A percentile compares a stretch with the other conserved stretches of the same genome.
Conservation (phyloP, 2,329 filamentous ascomycete genomes). For the Teratosphaeria nubilosa region DNA sequence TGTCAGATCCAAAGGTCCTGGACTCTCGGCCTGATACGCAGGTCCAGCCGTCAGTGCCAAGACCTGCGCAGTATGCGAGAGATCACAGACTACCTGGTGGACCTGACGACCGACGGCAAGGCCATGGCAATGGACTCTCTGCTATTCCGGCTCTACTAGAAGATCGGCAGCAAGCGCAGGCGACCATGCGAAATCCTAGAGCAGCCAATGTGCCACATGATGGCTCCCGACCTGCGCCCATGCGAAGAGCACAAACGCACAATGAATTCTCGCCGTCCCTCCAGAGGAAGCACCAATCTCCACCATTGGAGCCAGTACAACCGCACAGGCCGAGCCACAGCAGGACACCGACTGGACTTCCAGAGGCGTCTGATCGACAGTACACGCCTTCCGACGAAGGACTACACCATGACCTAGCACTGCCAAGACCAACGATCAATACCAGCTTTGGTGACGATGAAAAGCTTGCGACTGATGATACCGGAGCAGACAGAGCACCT, state of each 20-base stretch:
- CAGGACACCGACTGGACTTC: slow-evolving; percentile 18
- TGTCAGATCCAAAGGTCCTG: slow-evolving; percentile 11
- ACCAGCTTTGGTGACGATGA: background rate
- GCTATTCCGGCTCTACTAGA: background rate
- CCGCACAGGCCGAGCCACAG: slow-evolving; percentile 13
- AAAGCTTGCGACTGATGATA: background rate
- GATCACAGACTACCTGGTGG: slow-evolving; percentile 9
- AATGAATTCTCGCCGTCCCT: slow-evolving; percentile 17
- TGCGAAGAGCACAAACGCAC: slow-evolving; percentile 16
- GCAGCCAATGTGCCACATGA: background rate
- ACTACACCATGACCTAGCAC: background rate
- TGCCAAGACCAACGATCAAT: background rate
- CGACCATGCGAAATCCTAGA: background rate
- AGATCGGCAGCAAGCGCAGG: background rate
- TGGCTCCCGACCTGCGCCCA: slow-evolving; percentile 8
- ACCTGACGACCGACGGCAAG: slow-evolving; percentile 1
- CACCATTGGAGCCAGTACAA: slow-evolving; percentile 6
- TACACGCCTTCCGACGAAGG: background rate
- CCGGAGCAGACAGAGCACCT: background rate
- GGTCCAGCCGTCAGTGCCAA: background rate
- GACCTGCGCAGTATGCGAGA: background rate
- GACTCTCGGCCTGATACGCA: background rate
- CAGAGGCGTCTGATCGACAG: background rate
- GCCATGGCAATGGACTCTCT: background rate
- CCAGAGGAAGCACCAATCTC: slow-evolving; percentile 15